Conservation (phyloP, 2,329 filamentous ascomycete genomes). For the Fusarium sp. region DNA sequence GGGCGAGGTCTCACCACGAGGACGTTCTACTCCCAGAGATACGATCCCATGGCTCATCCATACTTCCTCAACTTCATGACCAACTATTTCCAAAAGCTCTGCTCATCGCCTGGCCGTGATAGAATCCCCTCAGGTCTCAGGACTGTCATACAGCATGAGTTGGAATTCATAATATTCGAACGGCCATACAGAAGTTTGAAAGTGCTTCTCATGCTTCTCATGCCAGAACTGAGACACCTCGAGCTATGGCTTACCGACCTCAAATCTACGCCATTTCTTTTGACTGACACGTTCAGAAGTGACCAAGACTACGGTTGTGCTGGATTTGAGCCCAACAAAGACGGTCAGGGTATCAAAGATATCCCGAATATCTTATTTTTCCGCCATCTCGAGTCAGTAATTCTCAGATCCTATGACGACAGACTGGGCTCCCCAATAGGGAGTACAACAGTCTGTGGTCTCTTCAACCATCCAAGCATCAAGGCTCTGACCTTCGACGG, state of each 20-base stretch:
- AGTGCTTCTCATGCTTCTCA: neutral
- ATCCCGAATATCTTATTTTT: neutral
- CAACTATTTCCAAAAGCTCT: neutral
- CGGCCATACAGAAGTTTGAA: neutral
- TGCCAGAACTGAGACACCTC: neutral
- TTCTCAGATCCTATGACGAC: neutral
- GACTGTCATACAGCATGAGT: neutral
- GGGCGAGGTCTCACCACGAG: neutral
- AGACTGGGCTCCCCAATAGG: neutral
- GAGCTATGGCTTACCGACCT: neutral
- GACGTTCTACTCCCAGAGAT: neutral
- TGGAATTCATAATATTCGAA: neutral
- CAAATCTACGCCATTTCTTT: neutral
- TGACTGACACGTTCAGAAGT: neutral
- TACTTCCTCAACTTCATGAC: neutral
- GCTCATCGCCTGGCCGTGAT: neutral
- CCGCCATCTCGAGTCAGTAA: neutral
- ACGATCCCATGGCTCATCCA: neutral
- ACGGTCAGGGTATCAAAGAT: too few species aligned
- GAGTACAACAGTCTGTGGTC: neutral
- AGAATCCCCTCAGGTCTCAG: neutral
- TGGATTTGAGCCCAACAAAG: neutral
- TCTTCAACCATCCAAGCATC: neutral
- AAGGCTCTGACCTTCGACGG: neutral
- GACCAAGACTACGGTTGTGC: neutral